Conservation (phyloP, 306 rosid genomes). For the Elaeagnus macrophylla region DNA sequence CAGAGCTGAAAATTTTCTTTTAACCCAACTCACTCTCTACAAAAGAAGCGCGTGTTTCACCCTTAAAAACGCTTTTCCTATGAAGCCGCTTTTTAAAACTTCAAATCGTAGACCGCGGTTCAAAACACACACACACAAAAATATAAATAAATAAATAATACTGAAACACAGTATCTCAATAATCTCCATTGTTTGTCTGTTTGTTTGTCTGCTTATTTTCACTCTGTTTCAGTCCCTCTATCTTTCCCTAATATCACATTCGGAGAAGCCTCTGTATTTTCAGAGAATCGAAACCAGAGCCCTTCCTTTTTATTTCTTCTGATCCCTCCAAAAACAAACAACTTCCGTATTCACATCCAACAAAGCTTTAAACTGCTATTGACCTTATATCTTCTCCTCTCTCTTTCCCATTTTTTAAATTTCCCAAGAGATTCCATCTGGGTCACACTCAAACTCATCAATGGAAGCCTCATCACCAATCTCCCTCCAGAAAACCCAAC, state of each 20-base stretch:
- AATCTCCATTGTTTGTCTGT: constrained; percentile 1
- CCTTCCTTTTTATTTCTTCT: background rate
- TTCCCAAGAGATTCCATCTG: constrained; percentile 31
- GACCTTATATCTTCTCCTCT: background rate
- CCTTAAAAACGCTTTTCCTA: no score
- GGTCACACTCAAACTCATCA: constrained; percentile 28
- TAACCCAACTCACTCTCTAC: no score
- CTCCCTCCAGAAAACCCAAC: constrained; percentile 31
- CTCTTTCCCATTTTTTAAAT: constrained; percentile 10
- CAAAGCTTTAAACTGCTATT: background rate
- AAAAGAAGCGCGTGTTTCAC: no score
- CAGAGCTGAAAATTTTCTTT: no score
- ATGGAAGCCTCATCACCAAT: constrained; percentile 51
- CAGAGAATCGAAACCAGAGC: constrained; percentile 13
- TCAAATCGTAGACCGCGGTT: no score
- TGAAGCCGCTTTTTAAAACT: no score
- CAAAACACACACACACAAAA: no score
- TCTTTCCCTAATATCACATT: background rate
- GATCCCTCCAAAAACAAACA: background rate
- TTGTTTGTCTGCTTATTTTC: constrained; percentile 1
- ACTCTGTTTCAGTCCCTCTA: background rate
- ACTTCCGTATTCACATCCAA: background rate
- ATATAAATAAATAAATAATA: no score
- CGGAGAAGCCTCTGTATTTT: constrained; percentile 4
- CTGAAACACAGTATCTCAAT: background rate